Base-by-base conservation (phyloP, 2,329 filamentous ascomycete species). In the Botrytis sinoallii region DNA sequence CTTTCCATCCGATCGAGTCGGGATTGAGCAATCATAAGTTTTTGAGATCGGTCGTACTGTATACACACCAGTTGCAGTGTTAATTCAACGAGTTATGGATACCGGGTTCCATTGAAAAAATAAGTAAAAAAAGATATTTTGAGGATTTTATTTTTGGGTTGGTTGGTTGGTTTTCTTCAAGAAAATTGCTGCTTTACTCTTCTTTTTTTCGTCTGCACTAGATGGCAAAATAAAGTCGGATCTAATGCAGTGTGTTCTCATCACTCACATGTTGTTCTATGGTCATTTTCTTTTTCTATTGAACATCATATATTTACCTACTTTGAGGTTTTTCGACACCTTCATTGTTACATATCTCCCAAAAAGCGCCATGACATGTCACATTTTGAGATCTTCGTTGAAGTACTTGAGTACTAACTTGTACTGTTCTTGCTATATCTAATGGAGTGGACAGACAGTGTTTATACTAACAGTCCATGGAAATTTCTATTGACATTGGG, bases 221-320 rank as follows among this genome's bases (percentile, higher is more conserved):
- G 79, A 79, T 78, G 78, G 78, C 77, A 80, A 80, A 79, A 79
- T 77, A 78, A 57, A 79, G 79, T 79, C 78, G 75, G 78, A 79
- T 77, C 75, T 77, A 77, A 75, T 79, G 77, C 77, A 76, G 78
- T 78, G 59, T 78, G 38, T 75, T 77, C 74, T 76, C 60, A 40
- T 63, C 60, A 40, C 60, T 63, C 77, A 75, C 77, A 75, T 78
- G 73, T 77, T 52, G 72, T 77, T 55, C 75, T 46, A 66, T 72
- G 70, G 46, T 48, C 46, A 42, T n/a, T 52, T 61, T 29, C 18
- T 57, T 32, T 32, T 57, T 57, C 60, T 61, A 38, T 67, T 72
- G 60, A 72, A 72, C 60, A 66, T 55, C 48, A 57, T 32, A 55
- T 29, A 57, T 57, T 29, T 32, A 57, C n/a, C 16, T 32, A 57